These are phyloP conservation scores for Apiospora aurea DNA, from an alignment of 2,329 filamentous ascomycete genomes.

Conservation along the genomic window DNA sequence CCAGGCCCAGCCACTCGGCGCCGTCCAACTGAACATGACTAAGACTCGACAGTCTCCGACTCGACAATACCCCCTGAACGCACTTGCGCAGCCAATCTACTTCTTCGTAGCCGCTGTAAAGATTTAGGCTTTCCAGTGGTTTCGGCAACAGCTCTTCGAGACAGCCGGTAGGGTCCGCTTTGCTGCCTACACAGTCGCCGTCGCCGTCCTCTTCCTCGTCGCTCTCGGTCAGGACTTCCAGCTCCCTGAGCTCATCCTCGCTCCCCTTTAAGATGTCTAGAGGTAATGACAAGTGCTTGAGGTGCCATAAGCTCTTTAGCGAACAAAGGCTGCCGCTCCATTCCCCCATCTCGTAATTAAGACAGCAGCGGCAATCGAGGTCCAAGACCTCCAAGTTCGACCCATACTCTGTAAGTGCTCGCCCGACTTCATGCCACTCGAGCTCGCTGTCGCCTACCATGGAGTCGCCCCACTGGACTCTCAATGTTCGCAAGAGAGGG, in stretches of 20 bases:
- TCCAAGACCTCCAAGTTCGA: background rate
- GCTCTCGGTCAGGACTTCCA: background rate
- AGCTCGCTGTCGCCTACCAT: background rate
- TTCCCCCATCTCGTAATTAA: background rate
- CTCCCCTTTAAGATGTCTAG: background rate
- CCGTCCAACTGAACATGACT: background rate
- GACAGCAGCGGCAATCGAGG: background rate
- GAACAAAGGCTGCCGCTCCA: background rate
- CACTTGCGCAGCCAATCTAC: background rate
- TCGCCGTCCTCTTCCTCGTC: background rate
- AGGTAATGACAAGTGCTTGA: background rate
- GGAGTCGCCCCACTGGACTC: background rate
- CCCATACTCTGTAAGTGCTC: background rate
- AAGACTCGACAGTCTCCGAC: background rate
- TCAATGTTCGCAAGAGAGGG: background rate
- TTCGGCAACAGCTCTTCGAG: background rate
- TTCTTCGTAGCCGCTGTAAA: constrained; percentile 1
- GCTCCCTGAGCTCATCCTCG: background rate
- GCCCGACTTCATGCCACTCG: background rate
- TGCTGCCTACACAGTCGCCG: background rate
- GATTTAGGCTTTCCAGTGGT: background rate
- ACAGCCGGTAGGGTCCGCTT: background rate
- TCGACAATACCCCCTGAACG: background rate
- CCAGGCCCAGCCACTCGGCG: background rate
- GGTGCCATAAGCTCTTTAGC: background rate